Base-by-base conservation (phyloP, 192 early-diverging fungal genomes). In the Piromyces finnis region DNA sequence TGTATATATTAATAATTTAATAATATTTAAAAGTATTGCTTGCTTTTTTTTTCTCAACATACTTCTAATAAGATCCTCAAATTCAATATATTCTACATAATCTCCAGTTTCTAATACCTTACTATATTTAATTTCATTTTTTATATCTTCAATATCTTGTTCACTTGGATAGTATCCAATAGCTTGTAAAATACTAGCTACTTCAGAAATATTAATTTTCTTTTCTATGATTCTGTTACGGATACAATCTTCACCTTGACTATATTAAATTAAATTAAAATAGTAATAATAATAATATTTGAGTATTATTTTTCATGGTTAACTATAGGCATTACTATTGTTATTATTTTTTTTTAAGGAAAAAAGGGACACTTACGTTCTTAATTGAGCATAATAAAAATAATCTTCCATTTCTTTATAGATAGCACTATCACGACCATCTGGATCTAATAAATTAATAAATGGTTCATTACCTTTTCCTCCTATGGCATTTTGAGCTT, bases 361-460 rank as follows among this genome's bases (percentile, higher is more conserved):
- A n/a, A n/a, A n/a, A n/a, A 15, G 9, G 14, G 14, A 29, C 16
- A 30, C 81, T 28, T 17, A 88, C 85, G 83, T 87, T 81, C 88
- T 77, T 28, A 91, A 82, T 79, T 91, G 90, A 22, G 89, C 88
- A 81, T 87, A 89, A 80, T 89, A 91, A 77, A 91, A 91, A 79
- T 91, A 91, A 81, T 91, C 90, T 84, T 91, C 90, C 85, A 91
- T 86, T 79, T 91, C 90, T 78, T 83, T 78, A 80, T 88, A 88
- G 16, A 91, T 82, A 27, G 85, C 80, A 30, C 82, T 83, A 26
- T 82, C 84, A 28, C 80, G 78, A 16, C 82, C 85, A 18, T 59
- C 77, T 5, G 79, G 78, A 29, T 88, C 85, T 36, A 91, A 80
- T 85, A 91, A 84, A 77, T 88, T 83, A 79, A 90, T 81, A 78